Percentiles rank a stretch among this genome's conserved stretches.
phyloP scores from a whole-genome alignment of 495 filamentous ascomycete genomes.

The Podospora anserina region DNA sequence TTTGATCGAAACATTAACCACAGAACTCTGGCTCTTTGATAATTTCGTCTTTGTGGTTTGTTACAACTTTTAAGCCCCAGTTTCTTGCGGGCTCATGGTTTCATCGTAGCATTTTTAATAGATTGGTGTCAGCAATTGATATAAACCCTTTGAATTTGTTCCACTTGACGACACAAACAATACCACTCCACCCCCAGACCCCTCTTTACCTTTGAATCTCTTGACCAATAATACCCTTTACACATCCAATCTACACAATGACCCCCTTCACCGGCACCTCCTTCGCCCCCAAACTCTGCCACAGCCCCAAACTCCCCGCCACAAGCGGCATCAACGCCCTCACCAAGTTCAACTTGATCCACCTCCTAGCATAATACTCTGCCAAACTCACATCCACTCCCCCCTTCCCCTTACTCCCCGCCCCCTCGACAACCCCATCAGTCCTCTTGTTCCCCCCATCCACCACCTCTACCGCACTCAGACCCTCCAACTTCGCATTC shows the following conservation, averaged over 20 bases:
- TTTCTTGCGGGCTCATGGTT: too few species aligned
- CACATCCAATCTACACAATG: background rate
- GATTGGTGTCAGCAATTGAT: too few species aligned
- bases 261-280: background rate
- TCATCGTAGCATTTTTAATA: too few species aligned
- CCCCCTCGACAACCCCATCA: background rate
- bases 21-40: too few species aligned
- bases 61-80: too few species aligned
- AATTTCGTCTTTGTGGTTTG: too few species aligned
- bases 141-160: too few species aligned
- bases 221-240: background rate
- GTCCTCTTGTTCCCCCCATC: background rate
- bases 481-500: slow-evolving; percentile 44
- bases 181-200: too few species aligned
- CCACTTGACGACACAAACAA: too few species aligned
- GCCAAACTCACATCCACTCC: slow-evolving; percentile 33
- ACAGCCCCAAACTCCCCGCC: slow-evolving; percentile 41
- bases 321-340: slow-evolving; percentile 41
- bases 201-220: background rate
- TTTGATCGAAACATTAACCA: too few species aligned
- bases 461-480: slow-evolving; percentile 15
- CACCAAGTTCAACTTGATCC: slow-evolving; percentile 38
- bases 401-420: slow-evolving; percentile 24
- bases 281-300: slow-evolving; percentile 27
- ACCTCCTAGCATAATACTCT: slow-evolving; percentile 37